These are phyloP conservation scores for Aschersonia sp. DNA, from an alignment of 2,329 filamentous ascomycete species.

Conservation along the genomic window DNA sequence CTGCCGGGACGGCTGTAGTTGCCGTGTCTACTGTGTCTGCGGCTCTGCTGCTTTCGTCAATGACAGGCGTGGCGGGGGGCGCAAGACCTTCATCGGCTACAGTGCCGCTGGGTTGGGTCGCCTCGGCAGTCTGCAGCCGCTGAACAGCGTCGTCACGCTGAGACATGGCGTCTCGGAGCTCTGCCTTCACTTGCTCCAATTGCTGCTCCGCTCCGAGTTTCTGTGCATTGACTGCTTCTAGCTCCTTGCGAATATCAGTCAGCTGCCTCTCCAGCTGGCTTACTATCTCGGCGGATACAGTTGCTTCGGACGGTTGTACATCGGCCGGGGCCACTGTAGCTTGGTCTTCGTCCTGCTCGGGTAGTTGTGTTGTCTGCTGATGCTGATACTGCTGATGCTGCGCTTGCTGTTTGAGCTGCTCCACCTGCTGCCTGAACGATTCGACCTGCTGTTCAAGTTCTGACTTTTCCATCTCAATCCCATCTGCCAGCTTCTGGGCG, in stretches of 20 bases:
- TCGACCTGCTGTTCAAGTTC: constrained; percentile 27
- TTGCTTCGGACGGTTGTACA: constrained; percentile 16
- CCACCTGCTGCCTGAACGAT: constrained; percentile 26
- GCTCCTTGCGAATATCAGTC: constrained; percentile 37
- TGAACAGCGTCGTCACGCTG: constrained; percentile 49
- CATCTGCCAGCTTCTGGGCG: constrained; percentile 23
- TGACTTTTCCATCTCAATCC: constrained; percentile 15
- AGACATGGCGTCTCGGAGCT: constrained; percentile 46
- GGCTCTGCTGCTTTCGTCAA: no score
- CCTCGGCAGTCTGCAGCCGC: constrained; percentile 13
- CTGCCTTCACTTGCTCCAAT: constrained; percentile 35
- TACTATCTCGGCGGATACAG: constrained; percentile 30
- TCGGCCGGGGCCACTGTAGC: not conserved
- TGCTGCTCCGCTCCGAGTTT: constrained; percentile 55
- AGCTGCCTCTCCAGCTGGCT: constrained; percentile 35
- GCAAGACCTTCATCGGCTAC: not conserved
- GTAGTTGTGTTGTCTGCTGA: constrained; percentile 11
- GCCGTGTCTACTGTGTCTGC: not conserved
- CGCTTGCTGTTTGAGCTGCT: constrained; percentile 21
- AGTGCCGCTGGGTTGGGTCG: not conserved
- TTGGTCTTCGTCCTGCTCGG: constrained; percentile 12
- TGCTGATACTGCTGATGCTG: constrained; percentile 14
- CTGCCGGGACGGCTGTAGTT: constrained; percentile 1
- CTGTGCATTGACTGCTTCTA: constrained; percentile 51
- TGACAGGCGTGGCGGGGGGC: no score